Conservation (phyloP, 2,329 filamentous ascomycete genomes). For the Alternaria arborescens region DNA sequence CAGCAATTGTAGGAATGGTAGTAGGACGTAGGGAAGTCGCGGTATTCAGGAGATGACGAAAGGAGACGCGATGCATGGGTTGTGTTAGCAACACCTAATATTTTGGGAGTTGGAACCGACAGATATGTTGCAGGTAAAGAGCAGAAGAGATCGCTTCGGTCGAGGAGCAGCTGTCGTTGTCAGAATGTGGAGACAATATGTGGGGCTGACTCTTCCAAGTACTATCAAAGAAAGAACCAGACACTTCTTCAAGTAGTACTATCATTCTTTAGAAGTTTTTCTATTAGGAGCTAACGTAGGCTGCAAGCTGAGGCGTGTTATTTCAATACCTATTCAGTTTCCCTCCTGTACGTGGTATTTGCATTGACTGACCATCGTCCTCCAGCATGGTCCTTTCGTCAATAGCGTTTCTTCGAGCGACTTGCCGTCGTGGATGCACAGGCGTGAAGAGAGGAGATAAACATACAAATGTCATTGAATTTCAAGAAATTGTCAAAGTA, state of each 20-base stretch:
- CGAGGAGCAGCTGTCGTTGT: not conserved
- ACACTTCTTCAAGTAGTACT: no score
- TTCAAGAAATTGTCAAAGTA: slow-evolving; percentile 30
- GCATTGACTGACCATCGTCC: no score
- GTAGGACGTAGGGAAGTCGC: not conserved
- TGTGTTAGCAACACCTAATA: not conserved
- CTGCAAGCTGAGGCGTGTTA: no score
- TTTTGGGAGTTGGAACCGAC: not conserved
- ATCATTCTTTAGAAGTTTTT: no score
- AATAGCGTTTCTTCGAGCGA: not conserved
- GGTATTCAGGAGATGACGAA: not conserved
- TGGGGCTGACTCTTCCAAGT: not conserved
- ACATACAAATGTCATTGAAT: slow-evolving; percentile 30
- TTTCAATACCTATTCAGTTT: no score
- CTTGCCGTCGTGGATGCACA: not conserved
- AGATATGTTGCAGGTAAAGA: not conserved
- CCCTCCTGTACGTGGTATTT: no score
- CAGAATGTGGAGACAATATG: not conserved
- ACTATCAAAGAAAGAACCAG: no score
- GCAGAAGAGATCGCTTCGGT: not conserved
- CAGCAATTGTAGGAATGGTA: not conserved
- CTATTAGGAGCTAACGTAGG: no score
- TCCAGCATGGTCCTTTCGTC: not conserved
- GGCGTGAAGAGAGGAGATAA: not conserved
- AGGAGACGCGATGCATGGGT: not conserved